Evolutionary conservation across 306 rosid genomes (phyloP).

Genomic region (Gillenia trifoliata): DNA sequence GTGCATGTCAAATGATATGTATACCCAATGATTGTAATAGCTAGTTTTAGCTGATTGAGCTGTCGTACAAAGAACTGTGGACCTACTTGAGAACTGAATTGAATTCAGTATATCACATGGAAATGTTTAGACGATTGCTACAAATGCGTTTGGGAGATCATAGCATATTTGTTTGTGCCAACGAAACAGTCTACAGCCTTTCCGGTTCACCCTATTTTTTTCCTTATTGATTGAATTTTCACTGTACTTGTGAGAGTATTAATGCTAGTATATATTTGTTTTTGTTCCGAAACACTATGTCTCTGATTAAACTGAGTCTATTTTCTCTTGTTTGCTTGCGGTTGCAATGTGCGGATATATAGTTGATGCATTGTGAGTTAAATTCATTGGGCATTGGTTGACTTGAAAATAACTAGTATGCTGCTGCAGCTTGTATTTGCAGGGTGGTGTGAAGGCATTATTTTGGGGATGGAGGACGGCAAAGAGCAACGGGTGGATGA

Average conservation of each 20-base stretch:
- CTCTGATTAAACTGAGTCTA: not conserved
- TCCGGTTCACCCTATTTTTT: not conserved
- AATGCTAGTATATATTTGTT: not conserved
- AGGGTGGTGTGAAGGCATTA: constrained; percentile 31
- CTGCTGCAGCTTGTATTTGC: constrained; percentile 27
- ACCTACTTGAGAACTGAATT: not conserved
- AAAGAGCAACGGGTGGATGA: constrained; percentile 42
- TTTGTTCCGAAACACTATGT: not conserved
- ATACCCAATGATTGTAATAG: not conserved
- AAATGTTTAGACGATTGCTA: not conserved
- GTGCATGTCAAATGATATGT: not conserved
- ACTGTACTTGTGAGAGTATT: not conserved
- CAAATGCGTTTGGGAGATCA: not conserved
- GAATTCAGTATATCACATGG: not conserved
- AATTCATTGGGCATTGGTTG: not conserved
- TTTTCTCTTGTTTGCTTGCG: not conserved
- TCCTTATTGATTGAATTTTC: not conserved
- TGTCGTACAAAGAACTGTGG: not conserved
- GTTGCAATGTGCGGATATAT: not conserved
- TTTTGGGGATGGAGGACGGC: constrained; percentile 52
- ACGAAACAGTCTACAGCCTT: not conserved
- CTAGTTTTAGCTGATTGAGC: not conserved
- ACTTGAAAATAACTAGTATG: not conserved
- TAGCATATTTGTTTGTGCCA: not conserved
- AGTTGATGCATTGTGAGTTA: not conserved